These are phyloP conservation scores for Saccharum spontaneum DNA, from an alignment of 176 grass and related monocot species.

Conservation along the genomic window DNA sequence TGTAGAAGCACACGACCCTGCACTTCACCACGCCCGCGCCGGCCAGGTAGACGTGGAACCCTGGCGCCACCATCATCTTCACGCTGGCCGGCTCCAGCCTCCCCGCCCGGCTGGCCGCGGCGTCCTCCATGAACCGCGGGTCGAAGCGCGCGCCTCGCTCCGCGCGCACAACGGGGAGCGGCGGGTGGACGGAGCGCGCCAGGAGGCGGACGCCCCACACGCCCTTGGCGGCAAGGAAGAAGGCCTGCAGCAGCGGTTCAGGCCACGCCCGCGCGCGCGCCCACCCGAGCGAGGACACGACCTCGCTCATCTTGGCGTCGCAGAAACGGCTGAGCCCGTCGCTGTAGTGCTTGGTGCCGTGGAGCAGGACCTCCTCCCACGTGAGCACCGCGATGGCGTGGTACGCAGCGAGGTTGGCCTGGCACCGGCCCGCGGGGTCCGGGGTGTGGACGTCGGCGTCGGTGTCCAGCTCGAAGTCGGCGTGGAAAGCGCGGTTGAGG, in stretches of 20 bases:
- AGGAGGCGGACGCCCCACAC: constrained; percentile 86
- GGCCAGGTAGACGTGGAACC: constrained; percentile 80
- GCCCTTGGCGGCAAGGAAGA: constrained; percentile 78
- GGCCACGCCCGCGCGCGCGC: constrained; percentile 75
- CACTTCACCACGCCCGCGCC: constrained; percentile 76
- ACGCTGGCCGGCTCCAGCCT: constrained; percentile 68
- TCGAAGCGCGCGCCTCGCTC: constrained; percentile 75
- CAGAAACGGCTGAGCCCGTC: constrained; percentile 87
- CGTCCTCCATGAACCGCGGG: constrained; percentile 90
- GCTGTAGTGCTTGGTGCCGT: constrained; percentile 88
- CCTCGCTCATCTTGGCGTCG: constrained; percentile 97
- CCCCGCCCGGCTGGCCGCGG: constrained; percentile 43
- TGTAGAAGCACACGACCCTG: constrained; percentile 88
- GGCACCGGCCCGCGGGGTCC: constrained; percentile 63
- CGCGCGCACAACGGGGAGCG: constrained; percentile 66
- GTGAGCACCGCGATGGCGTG: constrained; percentile 53
- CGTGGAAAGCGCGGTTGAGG: constrained; percentile 74
- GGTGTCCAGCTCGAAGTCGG: constrained; percentile 70
- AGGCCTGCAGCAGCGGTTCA: constrained; percentile 79
- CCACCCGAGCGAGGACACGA: constrained; percentile 66
- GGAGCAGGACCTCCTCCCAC: constrained; percentile 82
- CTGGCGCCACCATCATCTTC: constrained; percentile 84
- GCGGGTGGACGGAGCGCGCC: constrained; percentile 81
- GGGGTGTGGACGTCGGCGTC: constrained; percentile 53
- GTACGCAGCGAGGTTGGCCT: constrained; percentile 63